Conservation (phyloP, 805 yeast species). For the Candida krabiensis region DNA sequence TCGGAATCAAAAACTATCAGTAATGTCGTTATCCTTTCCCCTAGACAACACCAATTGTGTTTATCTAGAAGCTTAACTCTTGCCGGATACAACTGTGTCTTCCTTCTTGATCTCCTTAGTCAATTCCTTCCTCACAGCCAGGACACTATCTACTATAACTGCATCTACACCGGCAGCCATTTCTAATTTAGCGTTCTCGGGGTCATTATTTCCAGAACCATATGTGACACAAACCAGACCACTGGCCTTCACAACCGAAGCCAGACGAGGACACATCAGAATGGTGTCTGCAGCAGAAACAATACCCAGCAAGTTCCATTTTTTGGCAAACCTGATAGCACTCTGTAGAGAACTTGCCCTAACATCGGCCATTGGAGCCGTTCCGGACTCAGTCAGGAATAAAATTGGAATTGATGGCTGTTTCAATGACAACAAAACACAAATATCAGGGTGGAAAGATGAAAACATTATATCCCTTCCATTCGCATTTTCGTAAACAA, state of each 20-base stretch:
- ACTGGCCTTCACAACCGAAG: conserved; percentile 84
- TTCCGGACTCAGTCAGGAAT: conserved; percentile 87
- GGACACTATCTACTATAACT: conserved; percentile 92
- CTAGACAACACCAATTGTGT: too few relatives aligned
- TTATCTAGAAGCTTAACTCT: too few relatives aligned
- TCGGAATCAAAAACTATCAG: too few relatives aligned
- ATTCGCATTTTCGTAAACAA: conserved; percentile 72
- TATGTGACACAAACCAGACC: conserved; percentile 94
- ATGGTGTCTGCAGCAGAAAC: conserved; percentile 87
- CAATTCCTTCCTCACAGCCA: conserved; percentile 87
- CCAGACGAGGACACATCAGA: conserved; percentile 85
- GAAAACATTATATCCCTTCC: conserved; percentile 89
- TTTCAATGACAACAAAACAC: conserved; percentile 79
- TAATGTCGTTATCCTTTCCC: too few relatives aligned
- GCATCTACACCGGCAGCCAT: conserved; percentile 97
- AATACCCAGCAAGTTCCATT: conserved; percentile 89
- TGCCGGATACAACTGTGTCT: too few relatives aligned
- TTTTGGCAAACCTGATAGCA: conserved; percentile 85
- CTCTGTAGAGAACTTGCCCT: conserved; percentile 86
- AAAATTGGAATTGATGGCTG: conserved; percentile 93
- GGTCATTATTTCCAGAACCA: conserved; percentile 81
- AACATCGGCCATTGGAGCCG: conserved; percentile 81
- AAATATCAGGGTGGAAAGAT: conserved; percentile 92
- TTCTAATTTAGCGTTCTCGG: conserved; percentile 79
- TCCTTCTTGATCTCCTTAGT: conserved; percentile 29